Percentiles rank a stretch among this genome's conserved stretches.
These are phyloP conservation scores for Barnettozyma botsteinii DNA, from an alignment of 805 yeast species.

Conservation along the genomic window DNA sequence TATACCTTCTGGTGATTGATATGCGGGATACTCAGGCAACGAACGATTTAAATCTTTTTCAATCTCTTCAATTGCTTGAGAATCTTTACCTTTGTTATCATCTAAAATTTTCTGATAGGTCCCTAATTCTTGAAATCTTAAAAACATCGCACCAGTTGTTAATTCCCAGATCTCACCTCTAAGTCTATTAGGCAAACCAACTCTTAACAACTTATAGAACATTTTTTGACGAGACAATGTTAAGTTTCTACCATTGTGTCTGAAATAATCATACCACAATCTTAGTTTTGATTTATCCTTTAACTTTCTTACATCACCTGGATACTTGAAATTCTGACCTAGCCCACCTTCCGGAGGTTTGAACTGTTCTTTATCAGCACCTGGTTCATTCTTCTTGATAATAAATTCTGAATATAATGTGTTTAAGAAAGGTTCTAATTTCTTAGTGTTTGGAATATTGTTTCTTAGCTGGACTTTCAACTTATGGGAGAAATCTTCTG, in stretches of 20 bases:
- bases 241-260: conserved; percentile 78
- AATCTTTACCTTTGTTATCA: conserved; percentile 55
- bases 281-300: conserved; percentile 83
- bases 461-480: conserved; percentile 56
- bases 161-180: conserved; percentile 97
- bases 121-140: conserved; percentile 55
- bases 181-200: conserved; percentile 89
- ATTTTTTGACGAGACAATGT: conserved; percentile 67
- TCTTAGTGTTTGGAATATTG: conserved; percentile 57
- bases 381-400: conserved; percentile 42
- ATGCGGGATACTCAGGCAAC: conserved; percentile 92
- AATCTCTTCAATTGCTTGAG: conserved; percentile 91
- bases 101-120: conserved; percentile 55
- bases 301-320: conserved; percentile 75
- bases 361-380: conserved; percentile 31
- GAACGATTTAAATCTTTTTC: conserved; percentile 94
- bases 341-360: conserved; percentile 75
- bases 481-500: conserved; percentile 72
- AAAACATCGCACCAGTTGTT: conserved; percentile 77
- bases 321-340: conserved; percentile 79
- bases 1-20: conserved; percentile 83
- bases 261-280: conserved; percentile 88
- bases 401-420: conserved; percentile 84
- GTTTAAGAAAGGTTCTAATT: conserved; percentile 57
- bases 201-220: conserved; percentile 78